Evolutionary conservation across 805 yeast genomes (phyloP), one percentile per base, ranked within the genome.

Genomic region (Cyberlindnera euphorbiae): DNA sequence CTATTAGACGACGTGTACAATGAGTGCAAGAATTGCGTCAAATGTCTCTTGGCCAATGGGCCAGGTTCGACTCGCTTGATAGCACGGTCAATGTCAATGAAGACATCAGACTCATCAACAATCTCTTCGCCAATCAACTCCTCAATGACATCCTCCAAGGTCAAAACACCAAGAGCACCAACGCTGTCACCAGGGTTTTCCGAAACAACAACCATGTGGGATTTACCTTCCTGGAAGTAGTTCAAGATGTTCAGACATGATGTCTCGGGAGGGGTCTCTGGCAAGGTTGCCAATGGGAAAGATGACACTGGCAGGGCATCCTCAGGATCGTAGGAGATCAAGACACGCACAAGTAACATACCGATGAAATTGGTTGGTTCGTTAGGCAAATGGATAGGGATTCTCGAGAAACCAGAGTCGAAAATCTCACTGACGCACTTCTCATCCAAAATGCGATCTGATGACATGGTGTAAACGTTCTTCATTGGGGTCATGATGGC

Each of bases 91-190:
- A 89, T 83, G 61, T 90, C 97, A 39, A 89, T 75, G 54, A 83
- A 88, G 14, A 93, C 97, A 57, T 90, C 98, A 17, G 88, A 78
- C 63, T 90, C 98, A 56, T 90, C 98, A 28, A 90, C 90, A 53
- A 90, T 90, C 59, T 90, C 98, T 62, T 90, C 97, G 33, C 98
- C 98, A 59, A 90, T 90, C 46, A 90, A 71, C 62, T 90, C 98
- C 60, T 90, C 98, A 55, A 90, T 93, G n/a, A 90, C 97, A 56
- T 90, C 98, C 62, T 90, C 98, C 42, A 90, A 67, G 1, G 98
- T 90, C 29, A 90, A 67, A 8, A 90, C 95, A 46, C 98, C 98
- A 22, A 82, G 58, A 1, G 96, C 93, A 15, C 97, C 97, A 26
- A 70, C 68, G 1, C 82, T 71, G 49, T 71, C 75, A 29, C 98